Conservation (phyloP, 768 basidiomycete species). For the Gloeostereum incarnatum region DNA sequence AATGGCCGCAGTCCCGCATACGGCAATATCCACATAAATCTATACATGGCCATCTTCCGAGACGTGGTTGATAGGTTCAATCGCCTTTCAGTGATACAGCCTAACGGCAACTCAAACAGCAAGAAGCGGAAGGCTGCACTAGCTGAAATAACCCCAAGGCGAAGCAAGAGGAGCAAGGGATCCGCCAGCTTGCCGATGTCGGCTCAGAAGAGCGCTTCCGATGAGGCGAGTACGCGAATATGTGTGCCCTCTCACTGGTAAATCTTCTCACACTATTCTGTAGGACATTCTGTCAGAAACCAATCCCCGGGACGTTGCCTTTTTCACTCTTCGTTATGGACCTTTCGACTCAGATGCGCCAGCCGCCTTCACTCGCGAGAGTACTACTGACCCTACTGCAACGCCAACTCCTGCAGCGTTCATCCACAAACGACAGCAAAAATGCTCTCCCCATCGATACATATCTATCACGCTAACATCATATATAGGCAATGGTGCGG, state of each 20-base stretch:
- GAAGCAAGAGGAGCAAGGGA: too few species aligned
- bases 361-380: background rate
- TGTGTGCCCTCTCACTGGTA: too few species aligned
- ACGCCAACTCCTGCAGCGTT: too few species aligned
- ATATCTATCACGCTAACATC: constrained; percentile 1
- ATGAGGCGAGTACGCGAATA: too few species aligned
- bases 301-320: constrained; percentile 8
- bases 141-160: too few species aligned
- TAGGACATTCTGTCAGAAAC: constrained; percentile 4
- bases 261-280: too few species aligned
- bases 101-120: too few species aligned
- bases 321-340: background rate
- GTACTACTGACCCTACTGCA: background rate
- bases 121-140: too few species aligned
- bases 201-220: too few species aligned
- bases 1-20: constrained; percentile 9
- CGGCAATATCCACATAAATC: constrained; percentile 9
- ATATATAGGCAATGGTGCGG: constrained; percentile 5
- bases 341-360: background rate
- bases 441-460: background rate
- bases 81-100: too few species aligned
- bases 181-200: too few species aligned
- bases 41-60: constrained; percentile 11
- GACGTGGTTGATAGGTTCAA: constrained; percentile 12
- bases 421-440: too few species aligned